phyloP scores from a whole-genome alignment of 2,329 filamentous ascomycete species.

The Sporothrix dimorphospora region DNA sequence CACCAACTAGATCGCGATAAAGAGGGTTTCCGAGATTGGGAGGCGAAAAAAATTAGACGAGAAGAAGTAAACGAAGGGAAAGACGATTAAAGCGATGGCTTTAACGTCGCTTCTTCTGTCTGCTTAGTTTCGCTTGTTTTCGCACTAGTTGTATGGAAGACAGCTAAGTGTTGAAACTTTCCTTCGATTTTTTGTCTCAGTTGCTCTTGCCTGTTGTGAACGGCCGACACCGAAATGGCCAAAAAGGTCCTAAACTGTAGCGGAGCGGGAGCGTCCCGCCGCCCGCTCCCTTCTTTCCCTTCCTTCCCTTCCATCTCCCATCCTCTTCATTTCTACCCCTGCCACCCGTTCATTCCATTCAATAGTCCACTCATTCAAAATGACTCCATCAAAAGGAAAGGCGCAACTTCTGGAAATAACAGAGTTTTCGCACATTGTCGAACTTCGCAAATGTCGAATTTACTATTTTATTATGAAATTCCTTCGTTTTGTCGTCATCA shows the following conservation, averaged over 20 bases:
- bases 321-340: neutral
- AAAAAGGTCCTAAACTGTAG: constrained; percentile 9
- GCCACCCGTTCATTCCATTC: neutral
- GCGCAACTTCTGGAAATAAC: neutral
- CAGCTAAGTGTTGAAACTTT: neutral
- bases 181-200: constrained; percentile 3
- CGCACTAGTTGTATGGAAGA: constrained; percentile 5
- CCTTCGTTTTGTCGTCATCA: neutral
- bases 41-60: neutral
- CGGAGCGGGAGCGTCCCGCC: constrained; percentile 26
- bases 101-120: neutral
- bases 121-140: neutral
- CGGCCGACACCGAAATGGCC: neutral
- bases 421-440: too few species aligned
- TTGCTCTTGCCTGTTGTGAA: constrained; percentile 3
- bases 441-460: neutral
- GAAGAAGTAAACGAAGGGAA: neutral
- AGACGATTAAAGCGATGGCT: neutral
- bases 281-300: constrained; percentile 14
- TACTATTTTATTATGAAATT: neutral
- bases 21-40: neutral
- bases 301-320: neutral
- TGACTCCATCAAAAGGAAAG: neutral
- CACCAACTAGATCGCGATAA: neutral
- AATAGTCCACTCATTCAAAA: neutral